Conservation (phyloP, 139 green algal genomes). For the Coelastrella sp. region DNA sequence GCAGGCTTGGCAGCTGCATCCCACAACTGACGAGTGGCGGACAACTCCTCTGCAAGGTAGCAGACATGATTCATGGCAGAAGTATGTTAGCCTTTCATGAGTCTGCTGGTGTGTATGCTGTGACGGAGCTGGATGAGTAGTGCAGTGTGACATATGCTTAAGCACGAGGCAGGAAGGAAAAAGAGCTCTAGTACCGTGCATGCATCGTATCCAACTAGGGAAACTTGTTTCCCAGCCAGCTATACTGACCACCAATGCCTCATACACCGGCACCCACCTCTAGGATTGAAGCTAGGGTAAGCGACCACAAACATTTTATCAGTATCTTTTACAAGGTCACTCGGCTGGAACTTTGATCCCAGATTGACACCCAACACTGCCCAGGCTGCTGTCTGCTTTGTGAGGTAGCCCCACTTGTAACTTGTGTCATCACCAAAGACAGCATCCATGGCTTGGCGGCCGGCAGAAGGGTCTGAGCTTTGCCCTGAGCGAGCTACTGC, state of each 20-base stretch:
- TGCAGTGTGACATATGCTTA: no score
- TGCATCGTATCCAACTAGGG: no score
- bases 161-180: not conserved
- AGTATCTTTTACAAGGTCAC: slow-evolving; percentile 51
- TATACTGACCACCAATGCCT: no score
- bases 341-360: slow-evolving; percentile 51
- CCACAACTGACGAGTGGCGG: slow-evolving; percentile 75
- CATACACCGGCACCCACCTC: slow-evolving; percentile 48
- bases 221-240: no score
- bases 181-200: no score
- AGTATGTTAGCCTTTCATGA: no score
- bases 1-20: slow-evolving; percentile 47
- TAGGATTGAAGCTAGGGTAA: slow-evolving; percentile 80
- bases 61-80: no score
- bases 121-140: no score
- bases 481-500: slow-evolving; percentile 64
- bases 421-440: slow-evolving; percentile 63
- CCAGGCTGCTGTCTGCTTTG: slow-evolving; percentile 58
- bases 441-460: slow-evolving; percentile 55
- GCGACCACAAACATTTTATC: slow-evolving; percentile 80
- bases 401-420: slow-evolving; percentile 85
- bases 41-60: slow-evolving; percentile 72
- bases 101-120: no score
- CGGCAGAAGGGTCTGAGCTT: slow-evolving; percentile 63
- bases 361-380: slow-evolving; percentile 46